Base-by-base conservation (phyloP, 2,329 filamentous ascomycete species). In the Clonostachys rhizophaga region DNA sequence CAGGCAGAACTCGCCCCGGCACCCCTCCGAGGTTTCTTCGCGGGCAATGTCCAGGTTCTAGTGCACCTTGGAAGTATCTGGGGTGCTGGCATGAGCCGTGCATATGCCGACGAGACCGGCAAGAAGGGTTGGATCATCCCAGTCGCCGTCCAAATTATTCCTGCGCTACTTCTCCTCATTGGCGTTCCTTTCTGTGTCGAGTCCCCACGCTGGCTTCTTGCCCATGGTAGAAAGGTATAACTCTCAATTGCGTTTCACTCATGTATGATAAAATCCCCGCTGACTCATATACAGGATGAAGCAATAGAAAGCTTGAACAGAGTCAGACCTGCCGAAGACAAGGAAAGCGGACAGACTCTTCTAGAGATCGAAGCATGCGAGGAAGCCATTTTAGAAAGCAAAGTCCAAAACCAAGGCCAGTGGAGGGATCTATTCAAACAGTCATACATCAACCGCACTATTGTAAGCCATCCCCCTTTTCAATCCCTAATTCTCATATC, bases 121-220 rank as follows among this genome's bases (percentile, higher is more conserved):
- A 20, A 17, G 13, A 47, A 51, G 40, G 49, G 49, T 7, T 51
- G 47, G 47, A 51, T 49, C 35, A 47, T 51, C 37, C 49, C 49
- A 12, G 47, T 49, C 4, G 37, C 47, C 14, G 45, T 51, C 44
- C 49, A 51, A 43, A 39, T 46, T n/a, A 50, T 50, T 30, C 49
- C 49, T 13, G 46, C 46, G 17, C 34, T 48, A n/a, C 34, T 48
- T 3, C 42, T 48, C 16, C 35, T 48, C 13, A 41, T 48, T 20
- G 42, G 42, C 47, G 59, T 75, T 43, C 67, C 65, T 50, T 73
- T 79, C 43, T 69, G 81, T 5, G 80, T 81, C 0, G 82, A 86
- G 51, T 79, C 74, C 1, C 82, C 82, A 2, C 71, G 82, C 35
- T 84, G 74, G 72, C 59, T 83, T 18, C 68, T 83, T 40, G 69